Evolutionary conservation across 768 basidiomycete genomes (phyloP).

Genomic region (Suillus subluteus): DNA sequence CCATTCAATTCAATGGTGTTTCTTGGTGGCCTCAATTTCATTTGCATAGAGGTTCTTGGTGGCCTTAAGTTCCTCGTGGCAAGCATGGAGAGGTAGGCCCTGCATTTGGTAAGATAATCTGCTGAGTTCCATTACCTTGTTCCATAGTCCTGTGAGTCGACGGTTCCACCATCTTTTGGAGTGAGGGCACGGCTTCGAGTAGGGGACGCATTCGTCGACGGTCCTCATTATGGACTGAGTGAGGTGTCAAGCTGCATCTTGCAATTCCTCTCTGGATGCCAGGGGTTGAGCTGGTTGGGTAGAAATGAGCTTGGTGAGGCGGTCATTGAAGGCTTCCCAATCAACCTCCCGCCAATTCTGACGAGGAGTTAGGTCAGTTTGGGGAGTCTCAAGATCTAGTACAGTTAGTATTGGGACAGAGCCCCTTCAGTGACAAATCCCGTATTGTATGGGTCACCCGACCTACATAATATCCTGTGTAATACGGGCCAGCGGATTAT

Average conservation of each 20-base stretch:
- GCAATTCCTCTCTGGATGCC: constrained; percentile 13
- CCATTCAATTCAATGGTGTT: too few species aligned
- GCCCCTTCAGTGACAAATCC: too few species aligned
- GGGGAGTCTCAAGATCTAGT: too few species aligned
- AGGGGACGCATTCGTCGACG: too few species aligned
- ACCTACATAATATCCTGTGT: too few species aligned
- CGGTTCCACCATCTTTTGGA: constrained; percentile 40
- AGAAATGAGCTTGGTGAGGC: neutral
- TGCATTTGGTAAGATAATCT: neutral
- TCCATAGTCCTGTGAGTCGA: too few species aligned
- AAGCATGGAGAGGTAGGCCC: neutral
- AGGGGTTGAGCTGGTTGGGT: neutral
- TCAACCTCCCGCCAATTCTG: constrained; percentile 14
- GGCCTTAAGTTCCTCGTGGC: neutral
- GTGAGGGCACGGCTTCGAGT: too few species aligned
- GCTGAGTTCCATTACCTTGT: too few species aligned
- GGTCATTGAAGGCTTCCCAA: constrained; percentile 14
- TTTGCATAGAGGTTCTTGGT: neutral
- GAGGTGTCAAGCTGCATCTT: constrained; percentile 9
- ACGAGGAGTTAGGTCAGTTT: too few species aligned
- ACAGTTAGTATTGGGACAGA: too few species aligned
- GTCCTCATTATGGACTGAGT: constrained; percentile 22
- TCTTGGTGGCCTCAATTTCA: neutral
- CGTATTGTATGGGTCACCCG: too few species aligned
- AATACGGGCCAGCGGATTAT: too few species aligned